Base-by-base conservation (phyloP, 768 basidiomycete genomes). In the Xerocomellus dryophilus region DNA sequence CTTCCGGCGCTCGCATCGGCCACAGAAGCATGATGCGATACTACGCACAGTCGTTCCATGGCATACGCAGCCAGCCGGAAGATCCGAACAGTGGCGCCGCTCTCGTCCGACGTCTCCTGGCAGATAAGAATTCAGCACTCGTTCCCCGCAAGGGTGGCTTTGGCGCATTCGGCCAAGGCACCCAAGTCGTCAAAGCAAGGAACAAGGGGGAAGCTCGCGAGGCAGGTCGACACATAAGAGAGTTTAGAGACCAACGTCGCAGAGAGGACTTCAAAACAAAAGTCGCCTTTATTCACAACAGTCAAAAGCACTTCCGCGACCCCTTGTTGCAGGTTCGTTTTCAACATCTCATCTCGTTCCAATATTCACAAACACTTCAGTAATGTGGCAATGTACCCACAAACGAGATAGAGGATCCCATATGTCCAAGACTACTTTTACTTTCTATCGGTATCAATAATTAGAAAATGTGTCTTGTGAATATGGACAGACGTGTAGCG, bases 161-260 rank as follows among this genome's bases (percentile, higher is more conserved):
- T 57, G 94, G 95, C 23, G 92, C 91, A 3, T 94, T 79, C 64
- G 95, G 95, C 2, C 73, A 73, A 10, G 93, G 92, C 2, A 85
- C 81, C 8, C 82, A 92, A 31, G 88, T 94, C 10, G 81, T 98
- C 56, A 91, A 87, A 68, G 96, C 93, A 20, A 79, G 93, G 47
- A 98, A 98, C 74, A 80, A 80, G n/a, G 97, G 97, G 2, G 96
- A 98, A 74, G 97, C 97, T 14, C 81, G 82, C 59, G 88, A 98
- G 70, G 96, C 96, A 20, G 92, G 87, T 14, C 80, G 91, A 43
- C 91, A 95, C 71, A 81, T 91, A 1, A 78, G 84, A 50, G 88
- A 93, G 64, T 90, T 88, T 74, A 78, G 88, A 57, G 95, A 97
- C 66, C 84, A 89, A 67, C 82, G 76, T 62, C 77, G 83, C 47